phyloP scores from a whole-genome alignment of 2,329 filamentous ascomycete species.

The Plenodomus lindquistii region DNA sequence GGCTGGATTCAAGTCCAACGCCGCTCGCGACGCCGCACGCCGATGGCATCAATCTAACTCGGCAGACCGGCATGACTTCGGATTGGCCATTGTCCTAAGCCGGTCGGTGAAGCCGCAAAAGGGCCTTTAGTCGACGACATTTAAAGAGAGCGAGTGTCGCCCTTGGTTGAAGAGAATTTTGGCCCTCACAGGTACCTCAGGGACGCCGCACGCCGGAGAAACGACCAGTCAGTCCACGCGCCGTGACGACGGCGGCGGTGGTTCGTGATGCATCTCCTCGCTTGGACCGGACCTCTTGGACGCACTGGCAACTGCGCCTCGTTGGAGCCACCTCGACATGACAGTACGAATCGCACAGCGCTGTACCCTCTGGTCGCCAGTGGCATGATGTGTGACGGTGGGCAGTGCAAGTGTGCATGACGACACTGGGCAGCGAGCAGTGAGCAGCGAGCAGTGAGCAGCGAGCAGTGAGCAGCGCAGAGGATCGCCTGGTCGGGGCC shows the following conservation, averaged over 20 bases:
- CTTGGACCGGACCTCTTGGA: not conserved
- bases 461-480: slow-evolving; percentile 5
- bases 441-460: not conserved
- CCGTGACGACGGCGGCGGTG: not conserved
- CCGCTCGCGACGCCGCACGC: not conserved
- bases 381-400: not conserved
- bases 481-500: slow-evolving; percentile 17
- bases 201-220: not conserved
- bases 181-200: not conserved
- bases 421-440: slow-evolving; percentile 1
- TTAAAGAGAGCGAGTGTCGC: slow-evolving; percentile 31
- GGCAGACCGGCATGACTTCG: slow-evolving; percentile 30
- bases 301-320: not conserved
- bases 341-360: not conserved
- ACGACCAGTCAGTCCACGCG: not conserved
- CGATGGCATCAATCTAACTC: not conserved
- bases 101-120: slow-evolving; percentile 35
- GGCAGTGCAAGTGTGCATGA: slow-evolving; percentile 8
- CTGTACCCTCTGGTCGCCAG: not conserved
- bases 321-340: not conserved
- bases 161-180: slow-evolving; percentile 5
- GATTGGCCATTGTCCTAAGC: slow-evolving; percentile 18
- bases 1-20: not conserved
- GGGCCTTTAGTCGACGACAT: slow-evolving; percentile 38
- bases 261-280: not conserved